phyloP scores from a whole-genome alignment of 2,329 filamentous ascomycete genomes.

The Pseudogymnoascus destructans region DNA sequence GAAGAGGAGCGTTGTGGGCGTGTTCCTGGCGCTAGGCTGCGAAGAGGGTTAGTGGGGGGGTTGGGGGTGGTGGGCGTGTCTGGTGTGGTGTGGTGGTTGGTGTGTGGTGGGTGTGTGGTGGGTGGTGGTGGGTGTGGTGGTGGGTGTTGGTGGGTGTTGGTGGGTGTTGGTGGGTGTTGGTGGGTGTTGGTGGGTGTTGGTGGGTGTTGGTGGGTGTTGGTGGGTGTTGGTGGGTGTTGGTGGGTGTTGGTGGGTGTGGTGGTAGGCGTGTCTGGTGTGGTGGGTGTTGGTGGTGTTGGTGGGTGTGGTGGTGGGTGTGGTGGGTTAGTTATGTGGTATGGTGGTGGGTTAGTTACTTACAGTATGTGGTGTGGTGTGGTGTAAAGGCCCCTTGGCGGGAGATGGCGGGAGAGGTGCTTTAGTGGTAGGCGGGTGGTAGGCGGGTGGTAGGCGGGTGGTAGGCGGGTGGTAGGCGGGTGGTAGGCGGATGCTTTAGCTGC shows the following conservation, averaged over 20 bases:
- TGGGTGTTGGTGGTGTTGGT: neutral
- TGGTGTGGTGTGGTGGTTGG: neutral
- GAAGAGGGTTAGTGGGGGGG: neutral
- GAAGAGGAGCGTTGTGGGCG: neutral
- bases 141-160: too few species aligned
- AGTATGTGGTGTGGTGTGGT: neutral
- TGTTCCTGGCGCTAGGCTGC: neutral
- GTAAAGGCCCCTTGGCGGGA: neutral
- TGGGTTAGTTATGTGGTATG: too few species aligned
- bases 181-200: neutral
- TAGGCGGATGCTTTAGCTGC: too few species aligned
- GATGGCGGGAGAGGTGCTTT: neutral
- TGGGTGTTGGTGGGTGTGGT: neutral
- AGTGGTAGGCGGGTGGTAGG: too few species aligned
- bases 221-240: neutral
- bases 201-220: too few species aligned
- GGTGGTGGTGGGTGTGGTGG: neutral
- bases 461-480: too few species aligned
- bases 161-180: neutral
- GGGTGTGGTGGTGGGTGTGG: too few species aligned
- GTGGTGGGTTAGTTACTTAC: too few species aligned
- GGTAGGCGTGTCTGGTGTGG: neutral
- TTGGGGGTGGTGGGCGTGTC: neutral
- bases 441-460: too few species aligned
- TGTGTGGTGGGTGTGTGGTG: neutral